These are phyloP conservation scores for Rhododendron ferrugineum DNA, from an alignment of 148 eudicot genomes.

Conservation along the genomic window DNA sequence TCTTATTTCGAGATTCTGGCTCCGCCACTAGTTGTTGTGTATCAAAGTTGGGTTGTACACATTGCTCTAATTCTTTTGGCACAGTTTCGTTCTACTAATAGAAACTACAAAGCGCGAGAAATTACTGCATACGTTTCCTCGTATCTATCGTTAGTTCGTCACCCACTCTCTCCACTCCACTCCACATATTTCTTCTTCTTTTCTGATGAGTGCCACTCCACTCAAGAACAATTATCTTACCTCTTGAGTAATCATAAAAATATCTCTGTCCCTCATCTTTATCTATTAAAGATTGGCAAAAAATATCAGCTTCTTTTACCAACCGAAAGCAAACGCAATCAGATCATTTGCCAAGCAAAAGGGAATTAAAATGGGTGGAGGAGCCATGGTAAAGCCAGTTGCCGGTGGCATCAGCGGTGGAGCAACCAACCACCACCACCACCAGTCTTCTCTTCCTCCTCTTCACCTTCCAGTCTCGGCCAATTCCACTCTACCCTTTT, in stretches of 20 bases:
- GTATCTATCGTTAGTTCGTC: not conserved
- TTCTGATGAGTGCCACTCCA: not conserved
- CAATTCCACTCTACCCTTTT: not conserved
- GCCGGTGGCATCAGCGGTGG: not conserved
- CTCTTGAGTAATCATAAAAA: not conserved
- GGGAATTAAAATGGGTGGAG: not conserved
- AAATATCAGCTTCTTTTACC: not conserved
- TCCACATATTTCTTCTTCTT: not conserved
- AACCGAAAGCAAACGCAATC: not conserved
- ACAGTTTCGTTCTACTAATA: too few relatives aligned
- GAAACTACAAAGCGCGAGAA: too few relatives aligned
- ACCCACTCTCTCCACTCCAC: not conserved
- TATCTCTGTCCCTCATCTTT: not conserved
- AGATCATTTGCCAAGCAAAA: not conserved
- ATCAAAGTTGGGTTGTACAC: too few relatives aligned
- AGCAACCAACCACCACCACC: not conserved
- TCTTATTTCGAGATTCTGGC: too few relatives aligned
- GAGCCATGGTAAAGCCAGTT: slow-evolving; percentile 9
- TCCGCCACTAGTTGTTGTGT: too few relatives aligned
- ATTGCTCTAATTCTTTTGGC: too few relatives aligned
- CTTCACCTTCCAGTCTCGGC: slow-evolving; percentile 9
- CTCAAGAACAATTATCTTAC: not conserved
- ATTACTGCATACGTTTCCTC: not conserved
- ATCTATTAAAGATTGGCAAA: not conserved
- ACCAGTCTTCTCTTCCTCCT: not conserved